A percentile compares a stretch with the other conserved stretches of the same genome.
These are phyloP conservation scores for Neurospora sp. DNA, from an alignment of 2,329 filamentous ascomycete species.

Conservation along the genomic window DNA sequence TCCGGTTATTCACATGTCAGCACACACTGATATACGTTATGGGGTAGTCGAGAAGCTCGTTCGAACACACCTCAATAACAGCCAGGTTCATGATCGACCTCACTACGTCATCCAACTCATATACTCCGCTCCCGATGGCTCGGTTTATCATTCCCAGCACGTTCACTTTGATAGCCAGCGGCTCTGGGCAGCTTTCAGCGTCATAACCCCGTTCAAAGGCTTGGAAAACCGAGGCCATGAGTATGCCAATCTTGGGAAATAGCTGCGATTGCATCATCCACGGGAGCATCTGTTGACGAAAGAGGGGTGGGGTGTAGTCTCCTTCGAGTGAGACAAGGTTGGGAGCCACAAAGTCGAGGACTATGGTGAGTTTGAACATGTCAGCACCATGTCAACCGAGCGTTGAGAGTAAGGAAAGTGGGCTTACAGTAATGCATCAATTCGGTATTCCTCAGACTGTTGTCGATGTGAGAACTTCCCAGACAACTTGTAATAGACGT, in stretches of 20 bases:
- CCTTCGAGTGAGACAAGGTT: constrained; percentile 24
- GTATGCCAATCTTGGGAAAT: constrained; percentile 19
- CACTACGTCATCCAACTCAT: constrained; percentile 17
- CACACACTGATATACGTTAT: neutral
- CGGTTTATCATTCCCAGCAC: constrained; percentile 21
- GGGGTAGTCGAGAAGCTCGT: neutral
- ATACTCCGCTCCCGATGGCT: constrained; percentile 11
- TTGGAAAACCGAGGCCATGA: constrained; percentile 23
- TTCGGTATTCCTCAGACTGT: constrained; percentile 3
- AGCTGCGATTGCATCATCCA: constrained; percentile 24
- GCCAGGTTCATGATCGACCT: constrained; percentile 21
- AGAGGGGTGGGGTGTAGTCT: constrained; percentile 14
- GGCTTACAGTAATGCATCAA: constrained; percentile 5
- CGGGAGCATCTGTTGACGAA: constrained; percentile 18
- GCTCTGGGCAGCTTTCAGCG: constrained; percentile 17
- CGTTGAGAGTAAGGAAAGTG: neutral
- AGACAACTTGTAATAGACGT: constrained; percentile 3
- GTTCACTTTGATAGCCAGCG: constrained; percentile 17
- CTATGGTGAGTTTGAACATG: neutral
- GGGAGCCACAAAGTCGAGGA: constrained; percentile 17
- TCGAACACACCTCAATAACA: constrained; percentile 17
- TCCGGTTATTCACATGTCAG: neutral
- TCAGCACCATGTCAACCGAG: neutral
- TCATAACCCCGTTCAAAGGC: constrained; percentile 14
- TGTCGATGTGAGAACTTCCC: neutral